Evolutionary conservation across 768 basidiomycete genomes (phyloP).

Genomic region (Russula griseocarnosa): DNA sequence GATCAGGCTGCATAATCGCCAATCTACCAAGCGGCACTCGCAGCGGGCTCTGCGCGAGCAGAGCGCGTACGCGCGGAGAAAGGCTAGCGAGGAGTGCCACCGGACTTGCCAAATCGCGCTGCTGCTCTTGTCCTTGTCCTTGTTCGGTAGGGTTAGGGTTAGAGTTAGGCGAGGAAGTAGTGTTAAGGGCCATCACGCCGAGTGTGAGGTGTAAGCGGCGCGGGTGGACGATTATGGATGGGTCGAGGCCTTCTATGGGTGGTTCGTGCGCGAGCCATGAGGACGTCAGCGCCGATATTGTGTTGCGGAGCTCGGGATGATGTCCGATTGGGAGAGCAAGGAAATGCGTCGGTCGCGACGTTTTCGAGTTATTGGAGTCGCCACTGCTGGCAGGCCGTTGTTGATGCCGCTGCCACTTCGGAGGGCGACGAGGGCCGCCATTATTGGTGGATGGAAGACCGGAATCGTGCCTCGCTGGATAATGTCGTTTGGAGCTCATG

Average conservation of each 20-base stretch:
- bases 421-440: not conserved
- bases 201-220: slow-evolving; percentile 69
- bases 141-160: not conserved
- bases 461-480: too few relatives aligned
- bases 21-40: slow-evolving; percentile 45
- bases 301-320: slow-evolving; percentile 33
- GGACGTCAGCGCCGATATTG: slow-evolving; percentile 32
- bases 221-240: slow-evolving; percentile 51
- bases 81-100: slow-evolving; percentile 31
- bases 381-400: not conserved
- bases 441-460: not conserved
- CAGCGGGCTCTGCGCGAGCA: slow-evolving; percentile 38
- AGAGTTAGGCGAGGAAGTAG: not conserved
- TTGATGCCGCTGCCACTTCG: not conserved
- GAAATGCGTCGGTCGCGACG: slow-evolving; percentile 18
- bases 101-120: slow-evolving; percentile 30
- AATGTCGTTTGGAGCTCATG: not conserved
- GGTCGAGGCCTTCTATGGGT: slow-evolving; percentile 52
- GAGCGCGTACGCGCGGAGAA: slow-evolving; percentile 40
- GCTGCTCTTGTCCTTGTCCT: too few relatives aligned
- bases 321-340: slow-evolving; percentile 31
- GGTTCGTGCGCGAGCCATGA: slow-evolving; percentile 34
- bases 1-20: slow-evolving; percentile 46
- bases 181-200: slow-evolving; percentile 70
- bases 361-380: not conserved